Base-by-base conservation (phyloP, 2,329 filamentous ascomycete genomes). In the Celoporthe dispersa region DNA sequence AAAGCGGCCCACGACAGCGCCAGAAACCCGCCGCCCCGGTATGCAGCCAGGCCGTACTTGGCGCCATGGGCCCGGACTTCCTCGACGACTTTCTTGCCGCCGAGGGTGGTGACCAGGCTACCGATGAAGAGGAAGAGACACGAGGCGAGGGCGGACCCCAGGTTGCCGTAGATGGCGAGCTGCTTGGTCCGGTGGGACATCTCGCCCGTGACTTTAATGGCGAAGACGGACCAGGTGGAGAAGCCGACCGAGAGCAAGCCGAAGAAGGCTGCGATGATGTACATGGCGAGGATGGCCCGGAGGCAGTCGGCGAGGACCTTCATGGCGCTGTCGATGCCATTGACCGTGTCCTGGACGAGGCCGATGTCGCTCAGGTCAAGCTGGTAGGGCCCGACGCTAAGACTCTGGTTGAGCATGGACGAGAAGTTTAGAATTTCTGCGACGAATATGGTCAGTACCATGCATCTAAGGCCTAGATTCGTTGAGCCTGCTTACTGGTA, bases 1-100 rank as follows among this genome's bases (percentile, higher is more conserved):
- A 85, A 81, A 1, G 84, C 79, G 3, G 83, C 79, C 85, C 85
- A 87, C 3, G 81, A 80, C 63, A 87, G 74, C 39, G 74, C 79
- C 73, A 83, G 78, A 71, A 87, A 85, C 76, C 82, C 82, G 61
- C 67, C 73, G 16, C 86, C 86, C 19, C 77, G 73, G 16, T 76
- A 73, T 0, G 84, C 85, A 2, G 80, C 78, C 39, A 88, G 77
- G 53, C 85, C 85, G 11, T 84, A 77, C 1, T 79, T 77, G 16
- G 81, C 78, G 63, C 84, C 84, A 8, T 79, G 71, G 0, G 81
- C 76, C 73, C 84, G 83, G 74, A 87, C 80, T 72, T 66, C 76
- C 53, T 78, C 71, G 51, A 81, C 82, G 28, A 80, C 83, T 74
- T 81, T 81, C 68, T 81, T 79, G 64, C 78, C 77, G 41, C 81